Percentiles rank a stretch among this genome's conserved stretches.
Conservation (phyloP, 169 alveolate species). For the Eimeria falciformis region DNA sequence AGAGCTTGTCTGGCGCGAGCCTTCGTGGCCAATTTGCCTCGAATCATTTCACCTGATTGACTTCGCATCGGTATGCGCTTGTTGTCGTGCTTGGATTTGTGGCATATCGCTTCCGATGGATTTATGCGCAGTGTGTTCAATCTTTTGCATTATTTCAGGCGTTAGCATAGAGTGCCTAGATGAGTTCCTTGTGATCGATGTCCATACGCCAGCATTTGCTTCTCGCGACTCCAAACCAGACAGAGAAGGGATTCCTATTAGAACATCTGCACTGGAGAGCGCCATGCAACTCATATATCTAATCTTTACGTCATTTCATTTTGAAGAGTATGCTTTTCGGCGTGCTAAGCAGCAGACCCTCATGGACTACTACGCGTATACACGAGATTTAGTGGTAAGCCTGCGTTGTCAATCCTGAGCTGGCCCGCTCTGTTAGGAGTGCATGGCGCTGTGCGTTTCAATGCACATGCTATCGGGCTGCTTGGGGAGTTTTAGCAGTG, state of each 20-base stretch:
- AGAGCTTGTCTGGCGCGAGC: no score
- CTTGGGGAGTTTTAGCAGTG: no score
- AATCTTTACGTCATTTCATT: conserved; percentile 77
- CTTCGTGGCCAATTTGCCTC: no score
- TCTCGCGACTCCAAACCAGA: conserved; percentile 17
- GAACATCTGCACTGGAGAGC: conserved; percentile 77
- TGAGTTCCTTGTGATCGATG: conserved; percentile 86
- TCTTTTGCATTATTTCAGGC: conserved; percentile 38
- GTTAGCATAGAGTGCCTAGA: conserved; percentile 85
- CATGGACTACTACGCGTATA: conserved; percentile 75
- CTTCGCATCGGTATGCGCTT: no score
- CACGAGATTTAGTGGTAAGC: conserved; percentile 62
- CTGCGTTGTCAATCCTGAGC: not conserved
- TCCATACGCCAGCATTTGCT: conserved; percentile 77
- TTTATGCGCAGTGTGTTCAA: no score
- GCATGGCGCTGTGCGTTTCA: no score
- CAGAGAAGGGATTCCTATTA: conserved; percentile 55
- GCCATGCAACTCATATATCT: conserved; percentile 77
- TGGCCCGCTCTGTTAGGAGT: no score
- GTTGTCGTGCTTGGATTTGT: no score
- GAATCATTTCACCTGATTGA: no score
- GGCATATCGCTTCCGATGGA: no score
- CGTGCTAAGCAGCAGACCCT: conserved; percentile 82
- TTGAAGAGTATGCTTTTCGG: conserved; percentile 86
- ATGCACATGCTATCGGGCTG: no score